These are phyloP conservation scores for Pyrenochaeta sp. DNA, from an alignment of 2,329 filamentous ascomycete species.

Conservation along the genomic window DNA sequence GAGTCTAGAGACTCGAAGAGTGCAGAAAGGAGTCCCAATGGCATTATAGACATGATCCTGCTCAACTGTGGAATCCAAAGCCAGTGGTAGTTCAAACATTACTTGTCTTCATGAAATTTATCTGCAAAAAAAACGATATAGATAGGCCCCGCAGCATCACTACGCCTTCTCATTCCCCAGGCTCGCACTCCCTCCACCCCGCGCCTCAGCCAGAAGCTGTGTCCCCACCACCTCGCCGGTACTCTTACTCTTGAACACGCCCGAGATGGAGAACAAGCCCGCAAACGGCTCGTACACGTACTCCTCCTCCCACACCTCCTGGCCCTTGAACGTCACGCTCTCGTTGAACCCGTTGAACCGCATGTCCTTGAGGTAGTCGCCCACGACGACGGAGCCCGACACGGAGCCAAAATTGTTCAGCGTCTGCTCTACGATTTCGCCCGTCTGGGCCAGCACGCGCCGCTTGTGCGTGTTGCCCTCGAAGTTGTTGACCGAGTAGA, in stretches of 20 bases:
- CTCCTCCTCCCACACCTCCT: constrained; percentile 59
- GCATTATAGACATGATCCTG: too few species aligned
- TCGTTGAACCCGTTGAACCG: constrained; percentile 61
- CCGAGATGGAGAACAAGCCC: constrained; percentile 55
- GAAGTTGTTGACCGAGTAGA: constrained; percentile 69
- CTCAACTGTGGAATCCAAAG: too few species aligned
- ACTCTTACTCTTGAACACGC: constrained; percentile 59
- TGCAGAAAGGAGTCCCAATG: too few species aligned
- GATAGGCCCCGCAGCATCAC: too few species aligned
- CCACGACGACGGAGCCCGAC: constrained; percentile 53
- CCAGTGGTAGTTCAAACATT: neutral
- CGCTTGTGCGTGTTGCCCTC: constrained; percentile 62
- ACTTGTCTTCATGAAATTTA: neutral
- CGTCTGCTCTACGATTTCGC: constrained; percentile 61
- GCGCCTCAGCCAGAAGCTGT: constrained; percentile 60
- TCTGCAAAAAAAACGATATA: too few species aligned
- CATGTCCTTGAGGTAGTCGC: constrained; percentile 62
- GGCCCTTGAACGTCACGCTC: constrained; percentile 49
- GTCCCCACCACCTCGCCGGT: constrained; percentile 59
- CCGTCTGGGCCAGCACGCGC: constrained; percentile 63
- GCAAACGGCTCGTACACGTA: constrained; percentile 62
- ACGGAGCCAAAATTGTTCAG: constrained; percentile 63
- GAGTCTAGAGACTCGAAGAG: too few species aligned
- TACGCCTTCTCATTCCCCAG: constrained; percentile 47
- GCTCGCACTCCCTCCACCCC: constrained; percentile 61